Conservation (phyloP, 1,284 basidiomycete genomes). For the Volvariella surrecta region DNA sequence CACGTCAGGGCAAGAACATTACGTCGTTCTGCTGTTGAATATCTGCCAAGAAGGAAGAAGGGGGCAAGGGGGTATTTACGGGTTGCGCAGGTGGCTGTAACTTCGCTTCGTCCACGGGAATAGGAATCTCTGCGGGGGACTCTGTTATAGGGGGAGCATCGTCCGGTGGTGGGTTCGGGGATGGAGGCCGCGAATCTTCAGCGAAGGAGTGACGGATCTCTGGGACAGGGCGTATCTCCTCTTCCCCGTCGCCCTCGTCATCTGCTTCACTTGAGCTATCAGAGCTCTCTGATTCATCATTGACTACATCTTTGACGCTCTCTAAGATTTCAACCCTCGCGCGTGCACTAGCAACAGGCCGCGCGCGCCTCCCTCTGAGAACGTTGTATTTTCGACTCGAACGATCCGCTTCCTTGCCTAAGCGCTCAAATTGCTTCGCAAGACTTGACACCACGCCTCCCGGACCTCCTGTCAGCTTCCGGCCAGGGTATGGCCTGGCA, state of each 20-base stretch:
- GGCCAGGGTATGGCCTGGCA: conserved; percentile 20
- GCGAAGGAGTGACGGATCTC: background rate
- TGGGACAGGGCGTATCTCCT: conserved; percentile 16
- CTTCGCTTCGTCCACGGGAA: conserved; percentile 6
- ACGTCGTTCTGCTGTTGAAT: conserved; percentile 26
- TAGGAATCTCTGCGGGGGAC: conserved; percentile 11
- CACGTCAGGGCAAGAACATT: conserved; percentile 43
- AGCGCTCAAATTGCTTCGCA: conserved; percentile 69
- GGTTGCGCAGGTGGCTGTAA: conserved; percentile 24
- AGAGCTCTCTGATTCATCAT: conserved; percentile 72
- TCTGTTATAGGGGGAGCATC: conserved; percentile 8
- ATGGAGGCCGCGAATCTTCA: background rate
- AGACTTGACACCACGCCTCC: conserved; percentile 68
- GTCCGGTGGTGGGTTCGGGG: conserved; percentile 3
- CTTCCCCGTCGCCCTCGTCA: conserved; percentile 75
- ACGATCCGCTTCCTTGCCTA: conserved; percentile 60
- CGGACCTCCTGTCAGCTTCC: conserved; percentile 36
- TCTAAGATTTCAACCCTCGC: conserved; percentile 89
- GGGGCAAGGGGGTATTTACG: conserved; percentile 28
- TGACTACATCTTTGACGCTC: conserved; percentile 88
- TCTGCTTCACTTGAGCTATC: conserved; percentile 84
- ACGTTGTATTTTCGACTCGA: conserved; percentile 64
- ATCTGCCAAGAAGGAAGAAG: conserved; percentile 45
- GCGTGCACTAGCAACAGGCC: conserved; percentile 85
- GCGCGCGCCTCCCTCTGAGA: conserved; percentile 83